Evolutionary conservation across 345 rosid genomes (phyloP).

Genomic region (Ricinus communis): DNA sequence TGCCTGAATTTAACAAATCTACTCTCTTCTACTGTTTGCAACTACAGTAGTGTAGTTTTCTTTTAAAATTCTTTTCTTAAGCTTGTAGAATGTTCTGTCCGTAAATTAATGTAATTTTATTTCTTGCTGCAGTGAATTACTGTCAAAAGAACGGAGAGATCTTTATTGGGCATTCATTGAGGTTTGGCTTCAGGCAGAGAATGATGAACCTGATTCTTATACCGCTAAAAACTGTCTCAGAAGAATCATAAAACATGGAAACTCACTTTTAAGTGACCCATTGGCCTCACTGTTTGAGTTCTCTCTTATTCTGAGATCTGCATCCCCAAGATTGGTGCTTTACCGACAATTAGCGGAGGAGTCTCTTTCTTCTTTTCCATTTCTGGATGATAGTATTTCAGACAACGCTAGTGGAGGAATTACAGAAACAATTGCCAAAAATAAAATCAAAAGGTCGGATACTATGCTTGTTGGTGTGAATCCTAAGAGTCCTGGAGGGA

Average conservation of each 20-base stretch:
- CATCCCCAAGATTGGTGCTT: slow-evolving; percentile 87
- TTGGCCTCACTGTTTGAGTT: slow-evolving; percentile 72
- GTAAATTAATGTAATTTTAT: neutral
- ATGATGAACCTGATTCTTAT: slow-evolving; percentile 44
- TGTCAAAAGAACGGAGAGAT: slow-evolving; percentile 78
- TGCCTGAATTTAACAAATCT: too few relatives aligned
- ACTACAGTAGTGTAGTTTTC: neutral
- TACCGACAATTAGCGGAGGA: slow-evolving; percentile 90
- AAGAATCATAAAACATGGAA: slow-evolving; percentile 52
- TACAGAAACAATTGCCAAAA: slow-evolving; percentile 26
- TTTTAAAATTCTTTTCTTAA: neutral
- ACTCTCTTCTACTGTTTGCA: neutral
- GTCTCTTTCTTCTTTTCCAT: slow-evolving; percentile 88
- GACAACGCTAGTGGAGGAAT: slow-evolving; percentile 22
- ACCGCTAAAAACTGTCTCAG: slow-evolving; percentile 81
- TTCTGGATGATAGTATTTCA: slow-evolving; percentile 46
- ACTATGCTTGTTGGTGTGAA: slow-evolving; percentile 52
- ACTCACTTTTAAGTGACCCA: slow-evolving; percentile 49
- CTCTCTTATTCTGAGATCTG: slow-evolving; percentile 82
- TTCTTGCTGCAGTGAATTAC: slow-evolving; percentile 57
- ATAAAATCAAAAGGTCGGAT: slow-evolving; percentile 36
- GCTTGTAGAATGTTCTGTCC: neutral
- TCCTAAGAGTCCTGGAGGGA: slow-evolving; percentile 52
- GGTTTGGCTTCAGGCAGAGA: slow-evolving; percentile 56
- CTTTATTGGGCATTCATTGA: slow-evolving; percentile 86